Base-by-base conservation (phyloP, 495 filamentous ascomycete species). In the Monascus purpureus region DNA sequence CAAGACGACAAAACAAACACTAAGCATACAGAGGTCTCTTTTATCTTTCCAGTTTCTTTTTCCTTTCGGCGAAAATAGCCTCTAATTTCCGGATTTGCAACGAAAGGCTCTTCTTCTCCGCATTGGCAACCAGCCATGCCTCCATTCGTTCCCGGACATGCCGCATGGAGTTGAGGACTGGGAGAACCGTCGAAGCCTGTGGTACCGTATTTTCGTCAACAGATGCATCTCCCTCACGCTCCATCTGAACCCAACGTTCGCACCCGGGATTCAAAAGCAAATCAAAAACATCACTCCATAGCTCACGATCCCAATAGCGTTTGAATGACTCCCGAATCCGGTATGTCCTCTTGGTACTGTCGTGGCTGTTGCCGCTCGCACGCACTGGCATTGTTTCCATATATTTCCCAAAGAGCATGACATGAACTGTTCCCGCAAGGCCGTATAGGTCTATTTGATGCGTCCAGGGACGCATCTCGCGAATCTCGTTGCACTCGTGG, bases 371-470 rank as follows among this genome's bases (percentile, higher is more conserved):
- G 15, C 35, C 38, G 18, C 46, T 48, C 12, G 34, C 40, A 9
- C 68, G 66, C 3, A 66, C 67, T 2, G 65, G 63, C 8, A 72
- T 57, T 11, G 83, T 90, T 45, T 96, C 84, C 39, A 97, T 84
- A 58, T 95, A 94, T 46, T 82, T 82, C 4, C 90, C 90, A 49
- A 94, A 96, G 1, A 97, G 67, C 46, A 97, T 63, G 19, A 70
- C 72, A 47, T 96, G 86, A 9, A 95, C 57, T 9, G 80, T 80
- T 5, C 82, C 83, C 0, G 90, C 90, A 0, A 93, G 62, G 17
- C 90, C 90, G 54, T 88, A 82, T 34, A 96, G 86, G 53, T 97
- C 90, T 36, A 93, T 77, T 49, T 97, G 90, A 54, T 82, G 93
- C 1, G 87, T 96, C 90, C 90, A 97, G 2, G 83, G 82, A 8